Conservation (phyloP, 352 stramenopile species). For the Pythium oligandrum region DNA sequence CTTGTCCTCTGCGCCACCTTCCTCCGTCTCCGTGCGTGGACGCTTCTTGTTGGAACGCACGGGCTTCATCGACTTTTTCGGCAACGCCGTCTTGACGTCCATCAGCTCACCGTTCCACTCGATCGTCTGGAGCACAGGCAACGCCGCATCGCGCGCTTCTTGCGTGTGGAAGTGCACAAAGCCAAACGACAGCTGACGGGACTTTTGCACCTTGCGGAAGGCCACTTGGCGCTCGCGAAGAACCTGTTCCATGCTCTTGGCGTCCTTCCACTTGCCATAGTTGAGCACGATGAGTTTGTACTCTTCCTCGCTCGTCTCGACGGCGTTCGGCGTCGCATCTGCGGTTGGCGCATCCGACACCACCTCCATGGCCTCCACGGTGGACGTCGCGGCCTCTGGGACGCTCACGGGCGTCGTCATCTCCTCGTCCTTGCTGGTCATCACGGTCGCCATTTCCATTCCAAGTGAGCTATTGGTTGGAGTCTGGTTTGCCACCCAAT, state of each 20-base stretch:
- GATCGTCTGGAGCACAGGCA: conserved; percentile 42
- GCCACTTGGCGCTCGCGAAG: conserved; percentile 38
- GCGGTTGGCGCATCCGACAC: neutral
- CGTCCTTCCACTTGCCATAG: conserved; percentile 85
- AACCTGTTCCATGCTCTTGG: conserved; percentile 52
- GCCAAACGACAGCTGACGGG: conserved; percentile 70
- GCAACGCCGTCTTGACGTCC: conserved; percentile 73
- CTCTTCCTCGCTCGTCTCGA: conserved; percentile 39
- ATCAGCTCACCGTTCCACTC: conserved; percentile 65
- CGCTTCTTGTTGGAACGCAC: conserved; percentile 23
- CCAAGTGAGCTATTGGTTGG: no score
- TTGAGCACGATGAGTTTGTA: conserved; percentile 85
- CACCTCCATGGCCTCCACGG: neutral
- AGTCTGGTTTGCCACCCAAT: no score
- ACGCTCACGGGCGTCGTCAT: no score
- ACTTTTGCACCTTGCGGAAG: conserved; percentile 78
- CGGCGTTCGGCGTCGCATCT: no score
- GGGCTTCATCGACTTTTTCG: conserved; percentile 26
- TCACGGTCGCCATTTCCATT: no score
- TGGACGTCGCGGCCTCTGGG: conserved; percentile 3
- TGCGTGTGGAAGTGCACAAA: conserved; percentile 68
- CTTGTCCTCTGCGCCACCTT: conserved; percentile 7
- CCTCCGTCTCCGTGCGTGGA: conserved; percentile 12
- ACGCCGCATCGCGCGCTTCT: conserved; percentile 49
- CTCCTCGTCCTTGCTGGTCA: no score